These are phyloP conservation scores for Betula pendula DNA, from an alignment of 306 rosid species.

Conservation along the genomic window DNA sequence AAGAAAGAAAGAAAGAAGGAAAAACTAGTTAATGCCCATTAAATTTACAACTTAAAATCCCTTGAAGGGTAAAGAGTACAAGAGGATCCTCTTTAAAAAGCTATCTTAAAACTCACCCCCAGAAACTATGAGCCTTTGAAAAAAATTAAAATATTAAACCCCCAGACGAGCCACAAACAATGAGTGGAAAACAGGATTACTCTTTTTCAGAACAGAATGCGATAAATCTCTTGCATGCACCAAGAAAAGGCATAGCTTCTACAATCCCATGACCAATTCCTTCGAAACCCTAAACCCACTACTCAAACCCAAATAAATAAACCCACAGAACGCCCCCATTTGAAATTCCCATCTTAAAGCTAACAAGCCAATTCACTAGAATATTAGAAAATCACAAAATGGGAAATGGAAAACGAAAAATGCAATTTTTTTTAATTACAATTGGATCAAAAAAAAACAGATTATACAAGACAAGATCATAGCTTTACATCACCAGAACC, in stretches of 20 bases:
- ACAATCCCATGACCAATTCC: slow-evolving; percentile 11
- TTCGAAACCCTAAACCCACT: slow-evolving; percentile 43
- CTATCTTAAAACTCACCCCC: neutral
- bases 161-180: neutral
- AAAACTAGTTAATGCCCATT: neutral
- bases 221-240: slow-evolving; percentile 47
- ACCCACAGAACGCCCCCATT: neutral
- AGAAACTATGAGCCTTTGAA: neutral
- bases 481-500: neutral
- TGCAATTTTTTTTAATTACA: neutral
- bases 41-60: neutral
- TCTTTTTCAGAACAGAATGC: neutral
- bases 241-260: slow-evolving; percentile 15
- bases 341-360: neutral
- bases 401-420: neutral
- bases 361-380: neutral
- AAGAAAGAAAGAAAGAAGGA: neutral
- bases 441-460: neutral
- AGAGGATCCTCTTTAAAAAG: neutral
- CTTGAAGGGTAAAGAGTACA: neutral
- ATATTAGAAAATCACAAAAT: neutral
- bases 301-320: slow-evolving; percentile 15
- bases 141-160: neutral
- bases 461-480: slow-evolving; percentile 8
- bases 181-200: neutral